Percentiles rank a stretch among this genome's conserved stretches.
Evolutionary conservation across 495 filamentous ascomycete genomes (phyloP).

Genomic region (Penicillium subrubescens): DNA sequence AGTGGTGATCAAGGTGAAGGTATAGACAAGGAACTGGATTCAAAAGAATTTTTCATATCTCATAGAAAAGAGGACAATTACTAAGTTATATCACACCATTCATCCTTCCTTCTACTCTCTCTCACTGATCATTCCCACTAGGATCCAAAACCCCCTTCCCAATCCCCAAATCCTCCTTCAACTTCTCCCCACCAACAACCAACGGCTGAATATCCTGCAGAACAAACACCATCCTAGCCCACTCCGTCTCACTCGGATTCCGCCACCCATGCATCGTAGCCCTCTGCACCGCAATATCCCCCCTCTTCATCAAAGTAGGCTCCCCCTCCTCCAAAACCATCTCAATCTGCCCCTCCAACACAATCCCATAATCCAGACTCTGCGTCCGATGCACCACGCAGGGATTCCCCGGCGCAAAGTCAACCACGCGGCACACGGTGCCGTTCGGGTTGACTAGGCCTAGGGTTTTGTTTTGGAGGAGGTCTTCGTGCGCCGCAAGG

Average conservation of each 20-base stretch:
- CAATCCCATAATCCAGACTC: slow-evolving; percentile 73
- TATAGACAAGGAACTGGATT: neutral
- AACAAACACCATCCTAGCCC: slow-evolving; percentile 62
- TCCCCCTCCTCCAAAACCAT: slow-evolving; percentile 71
- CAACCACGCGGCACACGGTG: slow-evolving; percentile 56
- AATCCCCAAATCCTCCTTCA: slow-evolving; percentile 53
- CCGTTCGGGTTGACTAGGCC: slow-evolving; percentile 57
- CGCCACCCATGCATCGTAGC: slow-evolving; percentile 52
- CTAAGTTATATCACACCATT: neutral
- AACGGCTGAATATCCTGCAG: slow-evolving; percentile 52
- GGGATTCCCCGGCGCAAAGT: slow-evolving; percentile 66
- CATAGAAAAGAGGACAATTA: neutral
- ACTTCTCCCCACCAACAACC: slow-evolving; percentile 39
- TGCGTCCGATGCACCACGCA: slow-evolving; percentile 70
- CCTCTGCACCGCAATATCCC: slow-evolving; percentile 71
- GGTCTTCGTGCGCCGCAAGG: slow-evolving; percentile 33
- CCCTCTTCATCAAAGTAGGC: slow-evolving; percentile 64
- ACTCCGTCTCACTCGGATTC: slow-evolving; percentile 43
- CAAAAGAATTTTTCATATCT: neutral
- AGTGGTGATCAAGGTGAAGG: slow-evolving; percentile 60
- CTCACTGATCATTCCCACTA: slow-evolving; percentile 51
- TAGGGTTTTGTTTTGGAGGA: slow-evolving; percentile 38
- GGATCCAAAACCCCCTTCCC: slow-evolving; percentile 22
- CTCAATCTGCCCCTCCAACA: slow-evolving; percentile 75
- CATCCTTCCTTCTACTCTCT: neutral